Percentiles rank a stretch among this genome's conserved stretches.
Evolutionary conservation across 2,329 filamentous ascomycete species (phyloP).

Genomic region (Cryoendolithus antarcticus): DNA sequence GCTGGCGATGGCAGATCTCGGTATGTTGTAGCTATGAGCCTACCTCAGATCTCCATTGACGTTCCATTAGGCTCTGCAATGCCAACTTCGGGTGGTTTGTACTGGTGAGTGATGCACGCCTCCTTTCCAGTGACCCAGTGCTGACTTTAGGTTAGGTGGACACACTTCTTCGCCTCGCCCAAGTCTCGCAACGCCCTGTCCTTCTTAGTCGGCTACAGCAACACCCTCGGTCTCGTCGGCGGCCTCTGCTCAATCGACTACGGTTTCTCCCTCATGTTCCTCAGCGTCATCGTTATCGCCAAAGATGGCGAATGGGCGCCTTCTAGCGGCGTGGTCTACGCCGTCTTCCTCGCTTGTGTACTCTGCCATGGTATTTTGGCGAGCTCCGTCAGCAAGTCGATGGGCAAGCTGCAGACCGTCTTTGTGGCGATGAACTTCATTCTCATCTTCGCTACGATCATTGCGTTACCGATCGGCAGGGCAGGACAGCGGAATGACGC

Average conservation of each 20-base stretch:
- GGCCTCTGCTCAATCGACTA: slow-evolving; percentile 51
- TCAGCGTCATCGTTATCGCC: slow-evolving; percentile 46
- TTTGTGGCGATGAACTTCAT: slow-evolving; percentile 44
- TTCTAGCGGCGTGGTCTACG: slow-evolving; percentile 45
- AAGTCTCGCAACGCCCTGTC: slow-evolving; percentile 45
- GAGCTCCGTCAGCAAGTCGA: slow-evolving; percentile 40
- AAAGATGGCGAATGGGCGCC: slow-evolving; percentile 45
- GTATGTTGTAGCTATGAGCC: too few relatives aligned
- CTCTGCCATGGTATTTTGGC: slow-evolving; percentile 43
- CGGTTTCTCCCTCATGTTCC: slow-evolving; percentile 45
- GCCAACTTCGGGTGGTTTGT: slow-evolving; percentile 47
- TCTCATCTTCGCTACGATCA: slow-evolving; percentile 42
- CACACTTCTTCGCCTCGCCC: slow-evolving; percentile 45
- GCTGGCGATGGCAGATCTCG: slow-evolving; percentile 41
- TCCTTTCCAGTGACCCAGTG: slow-evolving; percentile 11
- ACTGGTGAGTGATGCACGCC: slow-evolving; percentile 41
- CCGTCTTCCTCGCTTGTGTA: slow-evolving; percentile 43
- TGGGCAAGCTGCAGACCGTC: slow-evolving; percentile 47
- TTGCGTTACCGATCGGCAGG: slow-evolving; percentile 42
- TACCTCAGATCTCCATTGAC: too few relatives aligned
- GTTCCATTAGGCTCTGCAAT: slow-evolving; percentile 25
- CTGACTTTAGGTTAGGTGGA: slow-evolving; percentile 28
- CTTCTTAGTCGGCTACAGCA: slow-evolving; percentile 51
- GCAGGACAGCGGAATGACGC: slow-evolving; percentile 27
- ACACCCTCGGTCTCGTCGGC: slow-evolving; percentile 48